Evolutionary conservation across 768 basidiomycete species (phyloP), one percentile per base, ranked within the genome.

Genomic region (Boletus reticuloceps): DNA sequence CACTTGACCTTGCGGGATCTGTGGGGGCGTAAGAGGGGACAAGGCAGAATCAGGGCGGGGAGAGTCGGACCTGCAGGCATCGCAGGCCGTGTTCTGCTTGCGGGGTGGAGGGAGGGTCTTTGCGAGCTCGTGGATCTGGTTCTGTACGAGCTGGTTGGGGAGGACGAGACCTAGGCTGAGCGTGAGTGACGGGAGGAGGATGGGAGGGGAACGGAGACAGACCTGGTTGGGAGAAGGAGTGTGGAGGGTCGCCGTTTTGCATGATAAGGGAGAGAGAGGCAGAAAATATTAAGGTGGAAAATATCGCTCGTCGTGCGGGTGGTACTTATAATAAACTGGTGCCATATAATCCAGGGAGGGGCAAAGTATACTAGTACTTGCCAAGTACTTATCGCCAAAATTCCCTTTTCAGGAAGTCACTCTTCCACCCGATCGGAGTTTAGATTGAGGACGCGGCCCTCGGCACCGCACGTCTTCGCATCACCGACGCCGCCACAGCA

Each of bases 41-140:
- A 29, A 53, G 42, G 53, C 31, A 38, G 47, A 16, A 36, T 12
- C 41, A 32, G 10, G 19, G 29, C 5, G 31, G 1, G 31, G 36
- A 11, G 53, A 59, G 38, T 17, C 74, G 55, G 8, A 87, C 89
- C 89, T 88, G 83, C 93, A 95, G 50, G 89, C 89, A 76, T 95
- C 93, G 72, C 93, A 95, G 27, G 94, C 93, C 20, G 91, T 90
- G 68, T 95, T 95, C 74, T 94, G 93, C 69, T 92, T 93, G 54
- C 93, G 77, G 7, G 91, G 89, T n/a, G 89, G 88, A 1, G 91
- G 88, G 0, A 89, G 79, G 1, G 85, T 82, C 75, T 88, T 89
- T 50, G 87, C 86, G 37, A 89, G 80, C 65, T 91, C 89, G 64
- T 89, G 87, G 51, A 90, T 87, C 72, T 91, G 88, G 63, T 84